Evolutionary conservation across 768 basidiomycete species (phyloP), one percentile per base, ranked within the genome.

Genomic region (Pleurotus djamor): DNA sequence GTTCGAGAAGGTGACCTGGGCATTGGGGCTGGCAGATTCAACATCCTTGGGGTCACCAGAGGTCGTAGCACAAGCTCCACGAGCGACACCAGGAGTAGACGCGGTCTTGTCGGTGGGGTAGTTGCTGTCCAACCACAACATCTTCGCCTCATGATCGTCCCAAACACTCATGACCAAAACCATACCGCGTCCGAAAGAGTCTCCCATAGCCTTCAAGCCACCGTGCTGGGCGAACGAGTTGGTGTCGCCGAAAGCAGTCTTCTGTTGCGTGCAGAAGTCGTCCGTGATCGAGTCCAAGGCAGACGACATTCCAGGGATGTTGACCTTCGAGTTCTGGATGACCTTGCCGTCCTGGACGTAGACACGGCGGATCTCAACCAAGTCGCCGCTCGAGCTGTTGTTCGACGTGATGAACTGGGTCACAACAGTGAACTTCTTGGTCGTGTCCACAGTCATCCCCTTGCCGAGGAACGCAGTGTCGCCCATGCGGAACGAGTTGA

Each of bases 401-500:
- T 75, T 70, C 57, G 61, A 59, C 58, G 78, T 78, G 61, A 78
- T 59, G 72, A 79, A 78, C 64, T 78, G 76, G 32, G 76, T 76
- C 59, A 79, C 77, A 57, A 76, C 76, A 50, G 79, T 80, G 69
- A 79, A 68, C 61, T 68, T 69, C 50, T 64, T 59, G 60, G 50
- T 70, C 58, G 77, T 80, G 71, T 79, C 73, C 66, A 79, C 72
- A 51, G 72, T 76, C 65, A 65, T 54, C 55, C 74, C 73, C 2
- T 67, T 64, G 45, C 79, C 79, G 66, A 70, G 73, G 75, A 79
- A 80, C 44, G 64, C 59, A 61, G 67, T 67, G 69, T 74, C 65
- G 56, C 78, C 78, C 73, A 77, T 71, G 66, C 78, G 76, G 70
- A 67, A 80, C 13, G 77, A 75, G 75, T 79, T 80, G 73, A 78